Base-by-base conservation (phyloP, 192 early-diverging fungal species). In the Linnemannia zychae region DNA sequence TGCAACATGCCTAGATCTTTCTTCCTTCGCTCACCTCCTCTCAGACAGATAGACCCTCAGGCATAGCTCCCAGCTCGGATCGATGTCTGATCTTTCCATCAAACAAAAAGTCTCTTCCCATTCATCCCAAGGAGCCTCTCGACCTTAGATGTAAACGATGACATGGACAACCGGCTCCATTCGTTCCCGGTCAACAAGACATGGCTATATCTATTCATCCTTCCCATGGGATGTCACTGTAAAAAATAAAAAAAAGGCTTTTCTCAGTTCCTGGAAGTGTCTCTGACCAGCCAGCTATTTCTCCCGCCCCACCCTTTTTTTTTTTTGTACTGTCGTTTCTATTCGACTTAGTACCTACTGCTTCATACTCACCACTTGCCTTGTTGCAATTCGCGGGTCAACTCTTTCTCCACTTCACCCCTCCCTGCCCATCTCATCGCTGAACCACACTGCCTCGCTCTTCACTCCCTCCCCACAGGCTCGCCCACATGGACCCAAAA, bases 381-480 rank as follows among this genome's bases (percentile, higher is more conserved):
- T 24, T 31, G 12, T 63, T 22, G 3, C 57, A 28, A 2, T 63
- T 63, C 57, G 52, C 52, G 57, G 57, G 57, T 63, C 57, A 63
- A 31, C 57, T 63, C 57, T 63, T 63, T 63, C 57, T 63, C 57
- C 57, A 63, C 57, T 63, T 12, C 52, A 53, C 52, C 22, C 53
- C 24, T 28, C 24, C 57, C 16, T 49, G 17, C 13, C 48, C 17
- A 49, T 17, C 17, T 49, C 48, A 4, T 11, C 17, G 16, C 48
- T 49, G 6, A 11, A 15, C 52, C 22, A 22, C 20, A 16, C 57
- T 12, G 11, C 11, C 28, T 63, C 57, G 1, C 24, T 60, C 48
- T 24, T 60, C 53, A 11, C 6, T 60, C 24, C 53, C 40, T 44
- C 40, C 40, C 40, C 53, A 63, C 11, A 63, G 28, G 57, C 31